Base-by-base conservation (phyloP, 371 early-diverging fungal species). In the Saksenaea vasiformis region DNA sequence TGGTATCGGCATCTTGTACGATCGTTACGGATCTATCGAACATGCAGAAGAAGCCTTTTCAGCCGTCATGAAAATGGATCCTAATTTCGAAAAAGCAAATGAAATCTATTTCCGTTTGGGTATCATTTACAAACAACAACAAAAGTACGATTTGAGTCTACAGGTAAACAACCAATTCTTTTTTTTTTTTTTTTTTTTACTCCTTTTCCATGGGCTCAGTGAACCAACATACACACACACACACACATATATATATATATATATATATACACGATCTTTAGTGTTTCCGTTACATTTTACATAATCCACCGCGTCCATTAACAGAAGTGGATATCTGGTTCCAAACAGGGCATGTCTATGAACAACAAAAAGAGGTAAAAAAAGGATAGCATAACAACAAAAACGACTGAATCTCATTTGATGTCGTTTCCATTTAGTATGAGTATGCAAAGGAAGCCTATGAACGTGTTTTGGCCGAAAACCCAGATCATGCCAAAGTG, bases 51-150 rank as follows among this genome's bases (percentile, higher is more conserved):
- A 97, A 69, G 98, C 98, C 0, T 98, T 98, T 68, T 84, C 93
- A 0, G 92, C 95, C 5, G 98, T 91, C 14, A 87, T 94, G 83
- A 78, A 85, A 51, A 91, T 93, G 90, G 94, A 93, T 56, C 90
- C 93, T 13, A 86, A 91, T 54, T 97, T 94, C 73, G 96, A 97
- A 67, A 97, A 97, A 78, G 93, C 95, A 24, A 95, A 92, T 69
- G 99, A 99, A 70, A 95, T 99, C 19, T 96, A 97, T 71, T 99
- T 98, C 72, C 83, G 98, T 31, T 80, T 99, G 19, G 98, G 98
- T 11, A 96, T 98, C 67, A 95, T 99, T 47, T 96, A 98, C 84
- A 98, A 97, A 75, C 94, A 94, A 65, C 96, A 95, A 72, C 90
- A 90, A 35, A 95, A 95, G 76, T 97, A 89, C 65, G 88, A 92